Base-by-base conservation (phyloP, 2,329 filamentous ascomycete species). In the Biscogniauxia marginata region DNA sequence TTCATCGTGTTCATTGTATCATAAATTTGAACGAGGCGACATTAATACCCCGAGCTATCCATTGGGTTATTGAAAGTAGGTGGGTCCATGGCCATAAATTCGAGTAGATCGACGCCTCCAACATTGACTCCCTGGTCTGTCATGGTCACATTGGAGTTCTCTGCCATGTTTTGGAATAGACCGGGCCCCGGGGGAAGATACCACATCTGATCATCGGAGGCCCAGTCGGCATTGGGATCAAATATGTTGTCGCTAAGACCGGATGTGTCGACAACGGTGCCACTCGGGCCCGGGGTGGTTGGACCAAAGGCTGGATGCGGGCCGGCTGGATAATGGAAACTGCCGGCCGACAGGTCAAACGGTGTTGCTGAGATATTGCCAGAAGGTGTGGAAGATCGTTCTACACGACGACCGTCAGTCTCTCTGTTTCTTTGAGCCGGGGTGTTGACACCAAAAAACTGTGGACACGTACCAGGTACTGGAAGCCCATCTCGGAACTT, bases 101-200 rank as follows among this genome's bases (percentile, higher is more conserved):
- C 86, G 13, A 89, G 77, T 63, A 89, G 67, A 66, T 89, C 86
- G 25, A 88, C 75, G 0, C 86, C 86, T 8, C 84, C 85, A 2
- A 88, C 82, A 63, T 87, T 87, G 50, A 88, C 82, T 23, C 85
- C 85, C 62, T 88, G 85, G 7, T 85, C 83, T 2, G 84, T 87
- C 82, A 87, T 87, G 46, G 84, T 84, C 8, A 87, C 84, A 6
- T 78, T 78, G 30, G 79, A 78, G 59, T 84, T 84, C 57, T 82
- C 70, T 20, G 66, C 82, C 65, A 86, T 78, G 66, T 85, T 87
- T 65, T 87, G 84, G 70, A 85, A 87, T 56, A 88, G 84, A 4
- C 84, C 84, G 1, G 84, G 77, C 0, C 85, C 85, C 0, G 85
- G 77, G 0, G 85, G 84, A 1, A 88, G 75, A 65, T 87, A 88